Evolutionary conservation across 2,329 filamentous ascomycete genomes (phyloP).

Genomic region (Dactylellina parvicollis): DNA sequence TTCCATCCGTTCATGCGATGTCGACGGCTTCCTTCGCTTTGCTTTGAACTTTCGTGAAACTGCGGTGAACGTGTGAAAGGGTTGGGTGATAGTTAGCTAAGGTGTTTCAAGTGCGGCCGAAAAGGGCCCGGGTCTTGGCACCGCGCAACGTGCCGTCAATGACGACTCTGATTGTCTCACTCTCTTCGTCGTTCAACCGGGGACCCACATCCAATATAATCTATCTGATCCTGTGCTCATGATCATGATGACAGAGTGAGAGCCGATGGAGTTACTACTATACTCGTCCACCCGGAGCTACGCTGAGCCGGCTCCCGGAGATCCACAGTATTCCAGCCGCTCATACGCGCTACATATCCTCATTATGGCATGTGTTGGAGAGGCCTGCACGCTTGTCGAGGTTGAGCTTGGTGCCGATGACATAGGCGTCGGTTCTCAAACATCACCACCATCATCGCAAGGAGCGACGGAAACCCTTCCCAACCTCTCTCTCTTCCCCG

Average conservation of each 20-base stretch:
- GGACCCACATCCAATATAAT: slow-evolving; percentile 7
- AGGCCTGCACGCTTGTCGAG: neutral
- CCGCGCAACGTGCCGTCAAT: slow-evolving; percentile 42
- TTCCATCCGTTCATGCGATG: slow-evolving; percentile 14
- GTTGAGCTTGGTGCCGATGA: neutral
- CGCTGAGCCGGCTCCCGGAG: too few relatives aligned
- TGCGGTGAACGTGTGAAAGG: neutral
- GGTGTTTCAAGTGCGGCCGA: slow-evolving; percentile 13
- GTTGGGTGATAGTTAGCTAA: slow-evolving; percentile 7
- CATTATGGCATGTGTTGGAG: neutral
- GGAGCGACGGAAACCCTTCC: slow-evolving; percentile 24
- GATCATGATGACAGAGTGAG: too few relatives aligned
- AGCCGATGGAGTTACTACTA: too few relatives aligned
- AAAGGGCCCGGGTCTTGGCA: slow-evolving; percentile 20
- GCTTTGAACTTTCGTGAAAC: too few relatives aligned
- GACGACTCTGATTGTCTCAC: slow-evolving; percentile 45
- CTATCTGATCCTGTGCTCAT: too few relatives aligned
- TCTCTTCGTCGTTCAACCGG: too few relatives aligned
- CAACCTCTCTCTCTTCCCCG: slow-evolving; percentile 12
- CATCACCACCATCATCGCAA: slow-evolving; percentile 14
- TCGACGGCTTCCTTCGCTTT: slow-evolving; percentile 1
- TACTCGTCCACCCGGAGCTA: too few relatives aligned
- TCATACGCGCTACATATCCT: too few relatives aligned
- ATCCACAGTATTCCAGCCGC: too few relatives aligned
- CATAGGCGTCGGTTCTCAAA: neutral